phyloP scores from a whole-genome alignment of 208 protist genomes.

The Strigomonas culicis region DNA sequence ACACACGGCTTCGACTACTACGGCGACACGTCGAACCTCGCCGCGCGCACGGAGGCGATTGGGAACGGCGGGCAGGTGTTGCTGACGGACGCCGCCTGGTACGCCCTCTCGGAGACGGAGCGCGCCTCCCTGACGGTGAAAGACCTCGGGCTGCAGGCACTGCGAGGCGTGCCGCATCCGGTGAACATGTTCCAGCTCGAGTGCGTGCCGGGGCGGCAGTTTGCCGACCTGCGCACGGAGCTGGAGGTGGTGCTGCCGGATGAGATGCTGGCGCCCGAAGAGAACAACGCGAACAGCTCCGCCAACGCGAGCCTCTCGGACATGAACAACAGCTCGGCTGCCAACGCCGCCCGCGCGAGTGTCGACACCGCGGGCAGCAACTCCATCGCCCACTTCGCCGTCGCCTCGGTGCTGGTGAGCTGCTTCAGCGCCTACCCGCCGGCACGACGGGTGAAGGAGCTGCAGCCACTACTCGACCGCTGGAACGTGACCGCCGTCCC shows the following conservation, averaged over 20 bases:
- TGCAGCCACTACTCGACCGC: slow-evolving; percentile 37
- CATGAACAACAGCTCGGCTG: slow-evolving; percentile 13
- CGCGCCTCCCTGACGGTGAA: slow-evolving; percentile 20
- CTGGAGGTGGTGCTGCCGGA: slow-evolving; percentile 30
- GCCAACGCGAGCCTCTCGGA: slow-evolving; percentile 22
- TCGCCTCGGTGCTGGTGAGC: slow-evolving; percentile 25
- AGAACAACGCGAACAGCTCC: slow-evolving; percentile 11
- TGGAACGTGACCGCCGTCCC: slow-evolving; percentile 21
- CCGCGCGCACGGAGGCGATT: slow-evolving; percentile 74
- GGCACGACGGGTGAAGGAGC: slow-evolving; percentile 22
- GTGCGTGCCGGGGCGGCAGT: slow-evolving; percentile 34
- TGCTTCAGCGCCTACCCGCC: slow-evolving; percentile 40
- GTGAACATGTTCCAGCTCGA: slow-evolving; percentile 67
- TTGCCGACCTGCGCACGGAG: slow-evolving; percentile 44
- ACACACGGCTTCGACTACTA: slow-evolving; percentile 78
- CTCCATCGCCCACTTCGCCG: slow-evolving; percentile 13
- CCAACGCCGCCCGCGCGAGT: slow-evolving; percentile 20
- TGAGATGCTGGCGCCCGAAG: slow-evolving; percentile 13
- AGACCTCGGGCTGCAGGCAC: slow-evolving; percentile 28
- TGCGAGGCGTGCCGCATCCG: slow-evolving; percentile 50
- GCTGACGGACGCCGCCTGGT: slow-evolving; percentile 37
- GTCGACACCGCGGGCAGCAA: slow-evolving; percentile 18
- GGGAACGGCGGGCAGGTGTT: slow-evolving; percentile 75
- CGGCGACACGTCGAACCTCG: slow-evolving; percentile 76
- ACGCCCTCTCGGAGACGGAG: slow-evolving; percentile 28